phyloP scores from a whole-genome alignment of 306 rosid genomes.

The Lablab purpureus region DNA sequence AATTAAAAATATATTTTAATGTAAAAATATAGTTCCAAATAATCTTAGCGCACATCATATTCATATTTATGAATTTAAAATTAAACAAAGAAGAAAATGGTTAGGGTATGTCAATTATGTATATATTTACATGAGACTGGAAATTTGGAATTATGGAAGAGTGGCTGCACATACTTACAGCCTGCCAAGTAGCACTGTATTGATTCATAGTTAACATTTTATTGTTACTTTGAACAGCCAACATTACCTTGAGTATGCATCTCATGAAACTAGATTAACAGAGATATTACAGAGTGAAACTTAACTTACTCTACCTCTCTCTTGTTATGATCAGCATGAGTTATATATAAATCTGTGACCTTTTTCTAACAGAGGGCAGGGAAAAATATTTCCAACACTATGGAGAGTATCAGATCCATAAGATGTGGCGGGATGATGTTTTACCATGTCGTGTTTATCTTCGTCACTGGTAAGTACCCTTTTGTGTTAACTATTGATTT shows the following conservation, averaged over 20 bases:
- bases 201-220: neutral
- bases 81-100: neutral
- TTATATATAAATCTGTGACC: neutral
- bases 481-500: neutral
- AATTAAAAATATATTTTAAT: too few relatives aligned
- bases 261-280: neutral
- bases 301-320: neutral
- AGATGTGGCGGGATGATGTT: conserved; percentile 88
- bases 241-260: neutral
- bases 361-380: conserved; percentile 66
- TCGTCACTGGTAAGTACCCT: conserved; percentile 78
- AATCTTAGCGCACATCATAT: neutral
- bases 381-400: conserved; percentile 67
- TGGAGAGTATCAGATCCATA: conserved; percentile 67
- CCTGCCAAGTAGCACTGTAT: neutral
- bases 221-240: neutral
- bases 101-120: neutral
- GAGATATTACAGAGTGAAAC: neutral
- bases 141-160: neutral
- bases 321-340: neutral
- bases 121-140: neutral
- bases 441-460: conserved; percentile 94
- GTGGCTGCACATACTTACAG: neutral
- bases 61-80: neutral
- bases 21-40: too few relatives aligned